Conservation (phyloP, 768 basidiomycete species). For the Phallus indusiatus region DNA sequence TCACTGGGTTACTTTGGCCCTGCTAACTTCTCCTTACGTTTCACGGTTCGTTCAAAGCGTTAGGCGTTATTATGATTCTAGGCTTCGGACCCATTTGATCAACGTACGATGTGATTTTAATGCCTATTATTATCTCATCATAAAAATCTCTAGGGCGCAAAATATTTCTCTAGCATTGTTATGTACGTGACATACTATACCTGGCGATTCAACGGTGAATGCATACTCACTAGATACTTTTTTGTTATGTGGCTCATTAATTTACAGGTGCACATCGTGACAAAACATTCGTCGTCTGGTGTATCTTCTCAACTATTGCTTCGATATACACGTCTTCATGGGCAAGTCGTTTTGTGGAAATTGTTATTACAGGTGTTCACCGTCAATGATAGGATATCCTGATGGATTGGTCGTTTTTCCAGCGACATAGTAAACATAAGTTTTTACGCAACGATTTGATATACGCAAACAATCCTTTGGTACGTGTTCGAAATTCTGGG, state of each 20-base stretch:
- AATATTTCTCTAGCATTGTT: conserved; percentile 64
- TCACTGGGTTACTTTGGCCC: conserved; percentile 54
- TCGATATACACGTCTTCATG: conserved; percentile 68
- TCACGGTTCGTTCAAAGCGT: conserved; percentile 80
- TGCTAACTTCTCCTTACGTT: conserved; percentile 59
- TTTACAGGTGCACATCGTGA: conserved; percentile 28
- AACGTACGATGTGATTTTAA: conserved; percentile 46
- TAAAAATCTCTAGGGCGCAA: conserved; percentile 54
- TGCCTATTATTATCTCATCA: neutral
- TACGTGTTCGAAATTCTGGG: conserved; percentile 22
- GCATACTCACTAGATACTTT: neutral
- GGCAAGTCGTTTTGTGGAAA: conserved; percentile 36
- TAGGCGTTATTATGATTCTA: conserved; percentile 78
- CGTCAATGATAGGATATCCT: conserved; percentile 53
- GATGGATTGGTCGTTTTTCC: conserved; percentile 88
- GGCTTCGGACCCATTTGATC: conserved; percentile 65
- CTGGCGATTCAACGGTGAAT: conserved; percentile 62
- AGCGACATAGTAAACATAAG: conserved; percentile 41
- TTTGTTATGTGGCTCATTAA: conserved; percentile 1
- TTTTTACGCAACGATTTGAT: conserved; percentile 68
- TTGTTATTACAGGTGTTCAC: neutral
- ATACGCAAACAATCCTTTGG: conserved; percentile 54
- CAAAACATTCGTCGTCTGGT: conserved; percentile 56
- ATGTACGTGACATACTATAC: conserved; percentile 59
- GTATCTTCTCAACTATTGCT: conserved; percentile 51